These are phyloP conservation scores for Huiozyma sinensis DNA, from an alignment of 805 yeast genomes.

Conservation along the genomic window DNA sequence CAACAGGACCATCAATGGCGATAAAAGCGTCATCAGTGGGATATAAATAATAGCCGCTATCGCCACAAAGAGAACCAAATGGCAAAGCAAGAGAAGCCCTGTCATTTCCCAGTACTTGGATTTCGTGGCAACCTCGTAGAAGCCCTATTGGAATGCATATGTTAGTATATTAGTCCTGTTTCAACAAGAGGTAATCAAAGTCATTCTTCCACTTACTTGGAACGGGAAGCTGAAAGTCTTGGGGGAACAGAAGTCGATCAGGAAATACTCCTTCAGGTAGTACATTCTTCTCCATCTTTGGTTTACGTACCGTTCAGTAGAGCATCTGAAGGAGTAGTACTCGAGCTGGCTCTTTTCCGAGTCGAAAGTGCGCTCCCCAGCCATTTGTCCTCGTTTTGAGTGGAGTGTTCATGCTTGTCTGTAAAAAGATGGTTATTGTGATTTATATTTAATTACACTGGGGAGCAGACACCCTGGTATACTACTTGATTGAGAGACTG, in stretches of 20 bases:
- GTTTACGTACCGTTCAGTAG: too few species aligned
- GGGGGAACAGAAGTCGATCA: slow-evolving; percentile 9
- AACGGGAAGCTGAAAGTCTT: slow-evolving; percentile 14
- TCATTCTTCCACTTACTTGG: slow-evolving; percentile 8
- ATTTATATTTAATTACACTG: too few species aligned
- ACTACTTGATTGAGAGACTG: too few species aligned
- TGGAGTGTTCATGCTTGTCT: too few species aligned
- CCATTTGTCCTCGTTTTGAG: too few species aligned
- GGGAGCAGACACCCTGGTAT: too few species aligned
- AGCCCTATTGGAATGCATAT: slow-evolving; percentile 12
- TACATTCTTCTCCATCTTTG: neutral
- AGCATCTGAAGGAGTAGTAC: too few species aligned
- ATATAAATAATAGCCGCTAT: slow-evolving; percentile 18
- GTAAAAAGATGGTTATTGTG: too few species aligned
- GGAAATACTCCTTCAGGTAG: slow-evolving; percentile 4
- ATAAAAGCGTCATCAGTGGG: slow-evolving; percentile 15
- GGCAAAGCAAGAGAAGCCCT: slow-evolving; percentile 16
- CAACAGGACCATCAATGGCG: slow-evolving; percentile 17
- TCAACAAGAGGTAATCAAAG: too few species aligned
- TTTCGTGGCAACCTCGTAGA: slow-evolving; percentile 15
- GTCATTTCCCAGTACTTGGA: slow-evolving; percentile 23
- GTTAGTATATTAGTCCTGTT: too few species aligned
- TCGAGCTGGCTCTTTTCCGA: too few species aligned
- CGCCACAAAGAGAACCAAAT: slow-evolving; percentile 12
- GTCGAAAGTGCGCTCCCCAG: too few species aligned